Base-by-base conservation (phyloP, 2,329 filamentous ascomycete genomes). In the Blastomyces parvus region DNA sequence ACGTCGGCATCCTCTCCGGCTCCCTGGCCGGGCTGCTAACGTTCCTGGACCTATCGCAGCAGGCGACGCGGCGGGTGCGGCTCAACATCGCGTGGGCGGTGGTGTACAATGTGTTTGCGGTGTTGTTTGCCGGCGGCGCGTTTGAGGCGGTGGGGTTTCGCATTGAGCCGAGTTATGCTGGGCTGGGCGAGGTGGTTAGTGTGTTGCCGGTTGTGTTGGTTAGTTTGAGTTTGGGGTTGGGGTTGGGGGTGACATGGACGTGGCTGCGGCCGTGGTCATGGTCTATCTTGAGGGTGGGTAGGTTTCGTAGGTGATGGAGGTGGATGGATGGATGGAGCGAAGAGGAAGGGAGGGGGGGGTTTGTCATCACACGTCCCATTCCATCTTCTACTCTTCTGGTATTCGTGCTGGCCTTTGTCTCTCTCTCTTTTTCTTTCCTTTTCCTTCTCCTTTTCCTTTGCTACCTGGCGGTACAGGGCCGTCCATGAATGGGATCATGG, bases 1-100 rank as follows among this genome's bases (percentile, higher is more conserved):
- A 91, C 67, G 84, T 88, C 0, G 84, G 91, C 0, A 80, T 93
- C 19, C 79, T 90, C 71, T 80, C 82, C 0, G 80, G 83, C 0
- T 70, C 71, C 2, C 79, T 92, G 0, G 67, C 70, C 0, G 84
- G 86, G 0, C 74, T 93, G 0, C 69, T 86, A 0, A 78, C 79
- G 0, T 75, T 87, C 42, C 80, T 91, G 1, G 79, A 84, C 55
- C 71, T 88, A 1, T 81, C 78, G 0, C 69, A 67, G 17, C 73
- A 72, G 1, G 73, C 81, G 0, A 75, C 79, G 48, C 64, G 70
- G 13, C 77, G 85, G n/a, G 82, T 88, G 67, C 70, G 76, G 22
- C 84, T 89, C 75, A 91, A 91, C 70, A 90, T 91, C 70, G 76
- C 69, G 0, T 91, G 88, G 88, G 83, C 84, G 42, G 83, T 83